These are phyloP conservation scores for Trypanosoma scelopori DNA, from an alignment of 208 protist species.

Conservation along the genomic window DNA sequence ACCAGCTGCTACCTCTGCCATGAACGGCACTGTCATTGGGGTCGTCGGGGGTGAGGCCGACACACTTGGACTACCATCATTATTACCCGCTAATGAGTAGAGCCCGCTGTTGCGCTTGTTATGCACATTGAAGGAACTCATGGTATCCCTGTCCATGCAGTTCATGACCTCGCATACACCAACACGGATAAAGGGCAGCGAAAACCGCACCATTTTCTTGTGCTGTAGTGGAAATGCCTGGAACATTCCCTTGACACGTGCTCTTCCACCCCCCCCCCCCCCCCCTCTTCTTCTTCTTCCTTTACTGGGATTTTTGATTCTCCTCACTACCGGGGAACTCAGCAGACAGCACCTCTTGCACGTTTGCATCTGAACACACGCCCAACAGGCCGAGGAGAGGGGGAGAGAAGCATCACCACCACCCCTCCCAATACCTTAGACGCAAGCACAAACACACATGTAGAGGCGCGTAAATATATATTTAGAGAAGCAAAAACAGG, in stretches of 20 bases:
- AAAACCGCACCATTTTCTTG: conserved; percentile 70
- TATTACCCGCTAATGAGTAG: conserved; percentile 18
- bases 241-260: conserved; percentile 25
- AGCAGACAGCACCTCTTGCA: too few relatives aligned
- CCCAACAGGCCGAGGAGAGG: too few relatives aligned
- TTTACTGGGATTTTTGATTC: conserved; percentile 4
- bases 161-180: conserved; percentile 87
- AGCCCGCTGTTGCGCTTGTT: conserved; percentile 56
- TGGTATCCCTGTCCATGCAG: conserved; percentile 39
- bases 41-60: neutral
- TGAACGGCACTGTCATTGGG: conserved; percentile 19
- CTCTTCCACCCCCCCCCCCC: neutral
- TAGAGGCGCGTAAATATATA: conserved; percentile 2
- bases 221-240: conserved; percentile 68
- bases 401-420: too few relatives aligned
- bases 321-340: neutral
- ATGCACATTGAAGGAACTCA: conserved; percentile 67
- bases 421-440: too few relatives aligned
- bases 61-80: neutral
- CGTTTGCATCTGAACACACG: too few relatives aligned
- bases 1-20: conserved; percentile 64
- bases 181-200: conserved; percentile 59
- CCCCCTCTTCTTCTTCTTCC: neutral
- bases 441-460: conserved; percentile 6
- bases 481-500: neutral